Evolutionary conservation across 2,329 filamentous ascomycete species (phyloP).

Genomic region (Colletotrichum destructivum): DNA sequence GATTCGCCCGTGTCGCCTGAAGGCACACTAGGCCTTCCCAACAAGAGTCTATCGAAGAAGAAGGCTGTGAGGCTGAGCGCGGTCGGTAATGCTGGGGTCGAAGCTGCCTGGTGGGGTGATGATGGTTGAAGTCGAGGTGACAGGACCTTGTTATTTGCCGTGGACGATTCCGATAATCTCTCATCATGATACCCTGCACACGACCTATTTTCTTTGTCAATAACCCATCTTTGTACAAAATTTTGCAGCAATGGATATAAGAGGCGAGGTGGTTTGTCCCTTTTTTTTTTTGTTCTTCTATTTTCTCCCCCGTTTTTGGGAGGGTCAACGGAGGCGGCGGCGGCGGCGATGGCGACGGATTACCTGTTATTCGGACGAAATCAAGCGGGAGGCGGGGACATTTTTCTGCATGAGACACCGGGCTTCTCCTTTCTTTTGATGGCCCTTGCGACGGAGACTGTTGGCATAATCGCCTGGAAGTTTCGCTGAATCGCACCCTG

Average conservation of each 20-base stretch:
- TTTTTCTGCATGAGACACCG: constrained; percentile 20
- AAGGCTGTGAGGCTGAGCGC: constrained; percentile 61
- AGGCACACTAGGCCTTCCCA: constrained; percentile 19
- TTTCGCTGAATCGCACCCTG: no score
- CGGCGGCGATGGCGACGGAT: neutral
- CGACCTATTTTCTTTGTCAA: constrained; percentile 38
- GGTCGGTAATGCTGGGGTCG: constrained; percentile 52
- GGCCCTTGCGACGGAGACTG: neutral
- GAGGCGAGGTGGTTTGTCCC: constrained; percentile 9
- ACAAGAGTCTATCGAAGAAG: constrained; percentile 49
- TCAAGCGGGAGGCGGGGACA: constrained; percentile 27
- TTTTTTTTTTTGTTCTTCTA: no score
- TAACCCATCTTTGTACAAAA: constrained; percentile 32
- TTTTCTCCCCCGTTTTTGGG: constrained; percentile 1
- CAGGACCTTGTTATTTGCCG: constrained; percentile 1
- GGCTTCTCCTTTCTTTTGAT: neutral
- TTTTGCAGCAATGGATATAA: constrained; percentile 9
- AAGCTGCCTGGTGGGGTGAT: constrained; percentile 59
- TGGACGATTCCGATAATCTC: constrained; percentile 33
- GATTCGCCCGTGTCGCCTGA: constrained; percentile 52
- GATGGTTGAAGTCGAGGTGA: constrained; percentile 47
- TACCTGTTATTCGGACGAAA: constrained; percentile 14
- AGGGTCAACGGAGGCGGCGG: neutral
- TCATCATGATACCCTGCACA: constrained; percentile 42
- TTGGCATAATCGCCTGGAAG: no score